Conservation (phyloP, 257 asterid genomes). For the Salvia hispanica region DNA sequence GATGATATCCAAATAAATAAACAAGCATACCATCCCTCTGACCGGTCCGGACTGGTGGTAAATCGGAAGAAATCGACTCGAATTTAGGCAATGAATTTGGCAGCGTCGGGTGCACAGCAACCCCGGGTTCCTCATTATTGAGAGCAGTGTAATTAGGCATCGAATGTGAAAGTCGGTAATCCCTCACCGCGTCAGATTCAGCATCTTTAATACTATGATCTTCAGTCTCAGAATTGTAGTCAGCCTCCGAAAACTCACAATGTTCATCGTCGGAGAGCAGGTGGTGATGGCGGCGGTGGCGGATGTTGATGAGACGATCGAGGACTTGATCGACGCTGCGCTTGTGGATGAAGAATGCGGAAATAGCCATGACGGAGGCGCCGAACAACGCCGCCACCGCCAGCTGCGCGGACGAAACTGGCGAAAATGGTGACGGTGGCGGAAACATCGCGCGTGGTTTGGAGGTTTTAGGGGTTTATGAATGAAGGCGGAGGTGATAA, state of each 20-base stretch:
- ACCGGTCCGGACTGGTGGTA: slow-evolving; percentile 51
- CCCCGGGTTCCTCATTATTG: slow-evolving; percentile 38
- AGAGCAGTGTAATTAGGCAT: slow-evolving; percentile 48
- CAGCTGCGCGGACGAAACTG: slow-evolving; percentile 57
- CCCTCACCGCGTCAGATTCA: slow-evolving; percentile 35
- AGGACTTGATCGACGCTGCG: slow-evolving; percentile 92
- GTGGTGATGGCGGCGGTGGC: slow-evolving; percentile 43
- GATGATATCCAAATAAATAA: neutral
- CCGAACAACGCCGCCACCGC: slow-evolving; percentile 87
- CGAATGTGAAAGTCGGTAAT: slow-evolving; percentile 53
- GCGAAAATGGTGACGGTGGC: slow-evolving; percentile 44
- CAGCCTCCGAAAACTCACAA: slow-evolving; percentile 31
- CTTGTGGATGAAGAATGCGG: slow-evolving; percentile 85
- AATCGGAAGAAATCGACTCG: slow-evolving; percentile 48
- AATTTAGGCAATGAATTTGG: slow-evolving; percentile 38
- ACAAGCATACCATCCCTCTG: slow-evolving; percentile 51
- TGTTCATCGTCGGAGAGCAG: slow-evolving; percentile 40
- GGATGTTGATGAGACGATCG: slow-evolving; percentile 76
- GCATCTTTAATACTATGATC: slow-evolving; percentile 36
- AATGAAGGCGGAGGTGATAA: neutral
- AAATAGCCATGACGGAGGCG: slow-evolving; percentile 86
- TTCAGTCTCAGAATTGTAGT: slow-evolving; percentile 30
- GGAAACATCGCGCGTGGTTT: slow-evolving; percentile 40
- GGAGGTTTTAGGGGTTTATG: slow-evolving; percentile 44
- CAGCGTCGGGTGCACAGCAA: slow-evolving; percentile 8